Evolutionary conservation across 352 stramenopile genomes (phyloP).

Genomic region (Pelagophyceae sp.): DNA sequence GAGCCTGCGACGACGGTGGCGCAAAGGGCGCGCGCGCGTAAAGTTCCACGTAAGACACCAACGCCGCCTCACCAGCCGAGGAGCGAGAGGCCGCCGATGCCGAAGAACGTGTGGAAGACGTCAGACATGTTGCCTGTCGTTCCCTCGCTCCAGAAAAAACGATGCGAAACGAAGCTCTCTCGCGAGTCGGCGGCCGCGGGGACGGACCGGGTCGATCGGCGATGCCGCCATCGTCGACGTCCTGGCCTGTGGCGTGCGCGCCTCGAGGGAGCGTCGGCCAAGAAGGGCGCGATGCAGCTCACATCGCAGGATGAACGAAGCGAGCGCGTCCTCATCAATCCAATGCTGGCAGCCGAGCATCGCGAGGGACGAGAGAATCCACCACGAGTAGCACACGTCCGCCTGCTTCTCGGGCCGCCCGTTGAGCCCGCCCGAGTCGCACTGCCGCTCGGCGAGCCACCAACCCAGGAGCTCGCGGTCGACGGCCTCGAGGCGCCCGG

Average conservation of each 20-base stretch:
- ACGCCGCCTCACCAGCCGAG: conserved; percentile 75
- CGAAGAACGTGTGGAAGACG: conserved; percentile 98
- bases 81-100: conserved; percentile 83
- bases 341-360: conserved; percentile 77
- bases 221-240: conserved; percentile 93
- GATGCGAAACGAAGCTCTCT: too few species aligned
- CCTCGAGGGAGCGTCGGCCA: too few species aligned
- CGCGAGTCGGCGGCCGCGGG: too few species aligned
- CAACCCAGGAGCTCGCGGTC: conserved; percentile 37
- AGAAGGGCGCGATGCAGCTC: neutral
- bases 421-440: conserved; percentile 85
- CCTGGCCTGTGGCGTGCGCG: conserved; percentile 52
- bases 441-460: conserved; percentile 77
- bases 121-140: conserved; percentile 63
- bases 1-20: conserved; percentile 19
- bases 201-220: conserved; percentile 78
- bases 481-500: conserved; percentile 47
- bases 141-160: too few species aligned
- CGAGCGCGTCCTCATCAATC: conserved; percentile 85
- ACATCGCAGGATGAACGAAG: conserved; percentile 54
- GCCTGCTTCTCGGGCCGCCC: conserved; percentile 96
- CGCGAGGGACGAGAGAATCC: conserved; percentile 91
- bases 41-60: too few species aligned
- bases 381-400: conserved; percentile 99
- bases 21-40: too few species aligned